phyloP scores from a whole-genome alignment of 768 basidiomycete species.

The Lentinula boryana region DNA sequence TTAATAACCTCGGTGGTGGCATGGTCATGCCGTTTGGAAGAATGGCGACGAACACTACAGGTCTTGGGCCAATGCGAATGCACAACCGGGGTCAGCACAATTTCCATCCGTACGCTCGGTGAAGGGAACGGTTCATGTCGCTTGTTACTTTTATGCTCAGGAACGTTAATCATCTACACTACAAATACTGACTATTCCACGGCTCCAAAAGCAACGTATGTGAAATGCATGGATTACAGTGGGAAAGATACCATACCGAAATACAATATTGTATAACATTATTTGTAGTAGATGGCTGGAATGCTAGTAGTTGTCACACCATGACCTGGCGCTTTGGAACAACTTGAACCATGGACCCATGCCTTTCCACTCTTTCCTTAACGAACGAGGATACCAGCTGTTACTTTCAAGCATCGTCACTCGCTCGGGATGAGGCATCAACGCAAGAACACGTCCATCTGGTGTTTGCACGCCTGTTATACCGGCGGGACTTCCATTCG shows the following conservation, averaged over 20 bases:
- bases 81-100: conserved; percentile 49
- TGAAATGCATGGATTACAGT: background rate
- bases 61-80: conserved; percentile 42
- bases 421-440: conserved; percentile 98
- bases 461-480: conserved; percentile 86
- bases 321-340: conserved; percentile 85
- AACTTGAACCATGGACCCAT: conserved; percentile 92
- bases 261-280: background rate
- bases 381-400: conserved; percentile 78
- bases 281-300: background rate
- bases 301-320: conserved; percentile 32
- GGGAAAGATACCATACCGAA: background rate
- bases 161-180: background rate
- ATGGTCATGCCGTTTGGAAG: conserved; percentile 27
- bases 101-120: conserved; percentile 65
- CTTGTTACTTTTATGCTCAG: background rate
- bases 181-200: background rate
- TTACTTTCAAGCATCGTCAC: conserved; percentile 77
- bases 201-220: background rate
- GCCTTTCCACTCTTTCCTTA: conserved; percentile 58
- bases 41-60: conserved; percentile 31
- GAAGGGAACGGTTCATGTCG: conserved; percentile 8
- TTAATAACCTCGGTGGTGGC: conserved; percentile 15
- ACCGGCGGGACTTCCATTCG: conserved; percentile 80
- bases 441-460: conserved; percentile 83